Percentiles rank a stretch among this genome's conserved stretches.
phyloP scores from a whole-genome alignment of 2,329 filamentous ascomycete species.

The Talaromyces piceae region DNA sequence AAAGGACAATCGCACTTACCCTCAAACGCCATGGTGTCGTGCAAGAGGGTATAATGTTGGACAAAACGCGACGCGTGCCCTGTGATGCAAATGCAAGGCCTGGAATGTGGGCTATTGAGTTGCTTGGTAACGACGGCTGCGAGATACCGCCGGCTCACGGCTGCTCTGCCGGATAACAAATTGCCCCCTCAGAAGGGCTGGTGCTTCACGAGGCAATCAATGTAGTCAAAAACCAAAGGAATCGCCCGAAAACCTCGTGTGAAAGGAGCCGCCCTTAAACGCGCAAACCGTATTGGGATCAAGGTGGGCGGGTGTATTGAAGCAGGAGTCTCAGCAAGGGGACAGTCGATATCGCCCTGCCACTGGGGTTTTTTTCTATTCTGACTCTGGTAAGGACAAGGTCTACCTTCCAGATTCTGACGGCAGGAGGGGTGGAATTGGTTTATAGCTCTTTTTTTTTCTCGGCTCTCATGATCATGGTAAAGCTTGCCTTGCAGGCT shows the following conservation, averaged over 20 bases:
- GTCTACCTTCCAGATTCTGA: constrained; percentile 2
- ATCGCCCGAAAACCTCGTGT: constrained; percentile 10
- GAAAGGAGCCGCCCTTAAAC: constrained; percentile 14
- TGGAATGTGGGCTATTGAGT: constrained; percentile 34
- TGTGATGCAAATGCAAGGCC: constrained; percentile 30
- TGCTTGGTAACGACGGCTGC: constrained; percentile 30
- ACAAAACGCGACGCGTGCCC: constrained; percentile 31
- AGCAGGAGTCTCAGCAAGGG: constrained; percentile 14
- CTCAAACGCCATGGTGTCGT: constrained; percentile 30
- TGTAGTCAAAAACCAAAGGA: constrained; percentile 5
- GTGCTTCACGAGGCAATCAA: constrained; percentile 11
- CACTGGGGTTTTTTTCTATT: constrained; percentile 1
- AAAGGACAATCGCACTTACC: constrained; percentile 30
- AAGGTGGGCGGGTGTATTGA: constrained; percentile 11
- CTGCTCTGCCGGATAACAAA: constrained; percentile 7
- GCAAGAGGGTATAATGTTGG: constrained; percentile 16
- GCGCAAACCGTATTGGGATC: constrained; percentile 12
- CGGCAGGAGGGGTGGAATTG: constrained; percentile 13
- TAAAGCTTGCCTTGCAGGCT: constrained; percentile 12
- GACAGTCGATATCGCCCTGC: constrained; percentile 6
- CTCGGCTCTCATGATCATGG: no score
- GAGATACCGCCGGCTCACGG: constrained; percentile 15
- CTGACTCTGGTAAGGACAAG: constrained; percentile 6
- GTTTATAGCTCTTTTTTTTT: constrained; percentile 14
- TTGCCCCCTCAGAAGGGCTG: constrained; percentile 11